Percentiles rank a stretch among this genome's conserved stretches.
phyloP scores from a whole-genome alignment of 164 flowering plant species.

The Aristolochia contorta region DNA sequence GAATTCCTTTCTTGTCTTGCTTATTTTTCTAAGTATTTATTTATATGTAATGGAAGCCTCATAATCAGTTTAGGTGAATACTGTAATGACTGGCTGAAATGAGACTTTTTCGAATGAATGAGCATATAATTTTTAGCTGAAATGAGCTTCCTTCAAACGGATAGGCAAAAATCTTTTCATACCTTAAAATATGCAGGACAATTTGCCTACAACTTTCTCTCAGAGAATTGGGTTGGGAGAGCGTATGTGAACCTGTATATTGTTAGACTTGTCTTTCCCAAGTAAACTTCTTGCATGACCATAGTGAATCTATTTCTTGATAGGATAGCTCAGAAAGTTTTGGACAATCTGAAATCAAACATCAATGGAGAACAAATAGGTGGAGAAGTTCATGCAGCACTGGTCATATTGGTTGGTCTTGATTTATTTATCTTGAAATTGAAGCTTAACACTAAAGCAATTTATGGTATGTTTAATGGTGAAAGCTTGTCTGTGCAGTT shows the following conservation, averaged over 20 bases:
- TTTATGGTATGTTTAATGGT: background rate
- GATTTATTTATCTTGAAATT: background rate
- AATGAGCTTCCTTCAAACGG: too few species aligned
- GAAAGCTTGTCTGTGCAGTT: constrained; percentile 35
- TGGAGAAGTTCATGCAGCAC: constrained; percentile 31
- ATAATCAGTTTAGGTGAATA: background rate
- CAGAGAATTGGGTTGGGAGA: too few species aligned
- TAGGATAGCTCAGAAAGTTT: constrained; percentile 40
- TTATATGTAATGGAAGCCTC: too few species aligned
- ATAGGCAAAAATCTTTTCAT: background rate
- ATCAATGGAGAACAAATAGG: constrained; percentile 16
- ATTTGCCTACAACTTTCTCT: background rate
- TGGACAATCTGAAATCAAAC: constrained; percentile 24
- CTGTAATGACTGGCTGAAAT: background rate
- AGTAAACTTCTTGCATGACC: background rate
- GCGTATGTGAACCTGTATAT: too few species aligned
- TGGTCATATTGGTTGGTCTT: constrained; percentile 53
- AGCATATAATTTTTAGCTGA: too few species aligned
- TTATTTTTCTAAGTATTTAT: too few species aligned
- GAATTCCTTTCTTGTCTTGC: too few species aligned
- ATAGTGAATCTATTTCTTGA: constrained; percentile 3
- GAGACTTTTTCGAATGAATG: too few species aligned
- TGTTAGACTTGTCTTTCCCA: background rate
- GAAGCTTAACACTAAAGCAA: background rate
- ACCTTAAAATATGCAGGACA: background rate